Conservation (phyloP, 2,329 filamentous ascomycete genomes). For the Colletotrichum caudatum region DNA sequence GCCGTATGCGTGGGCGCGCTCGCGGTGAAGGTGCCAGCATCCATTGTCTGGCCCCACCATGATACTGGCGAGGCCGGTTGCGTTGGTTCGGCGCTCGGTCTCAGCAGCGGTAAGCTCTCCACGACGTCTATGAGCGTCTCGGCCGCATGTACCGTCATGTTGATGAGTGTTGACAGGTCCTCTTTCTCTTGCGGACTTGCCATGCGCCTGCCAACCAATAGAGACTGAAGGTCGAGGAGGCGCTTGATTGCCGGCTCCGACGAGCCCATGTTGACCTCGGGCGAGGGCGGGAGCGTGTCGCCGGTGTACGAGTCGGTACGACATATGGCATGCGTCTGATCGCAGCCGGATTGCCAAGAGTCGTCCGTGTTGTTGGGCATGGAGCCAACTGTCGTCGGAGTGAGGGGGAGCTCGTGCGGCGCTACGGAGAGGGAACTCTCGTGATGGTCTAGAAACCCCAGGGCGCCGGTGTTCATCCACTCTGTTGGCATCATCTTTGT, state of each 20-base stretch:
- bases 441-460: slow-evolving; percentile 28
- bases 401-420: slow-evolving; percentile 18
- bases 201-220: slow-evolving; percentile 4
- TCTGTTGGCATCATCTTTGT: slow-evolving; percentile 18
- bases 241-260: slow-evolving; percentile 23
- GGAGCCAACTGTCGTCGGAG: slow-evolving; percentile 27
- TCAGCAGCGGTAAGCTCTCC: slow-evolving; percentile 19
- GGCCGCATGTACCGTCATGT: slow-evolving; percentile 27
- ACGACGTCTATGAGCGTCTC: slow-evolving; percentile 35
- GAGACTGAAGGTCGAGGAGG: slow-evolving; percentile 26
- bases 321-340: slow-evolving; percentile 5
- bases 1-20: background rate
- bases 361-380: slow-evolving; percentile 21
- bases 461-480: slow-evolving; percentile 28
- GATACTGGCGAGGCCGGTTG: slow-evolving; percentile 25
- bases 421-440: slow-evolving; percentile 10
- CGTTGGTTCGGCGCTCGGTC: slow-evolving; percentile 21
- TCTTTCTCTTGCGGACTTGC: slow-evolving; percentile 16
- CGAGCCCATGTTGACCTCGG: slow-evolving; percentile 9
- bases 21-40: slow-evolving; percentile 10
- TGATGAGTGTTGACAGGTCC: slow-evolving; percentile 22
- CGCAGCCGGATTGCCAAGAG: slow-evolving; percentile 19
- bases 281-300: slow-evolving; percentile 21
- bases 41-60: slow-evolving; percentile 17
- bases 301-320: slow-evolving; percentile 18